Evolutionary conservation across 106 monocot species (phyloP).

Genomic region (Phalaenopsis equestris): DNA sequence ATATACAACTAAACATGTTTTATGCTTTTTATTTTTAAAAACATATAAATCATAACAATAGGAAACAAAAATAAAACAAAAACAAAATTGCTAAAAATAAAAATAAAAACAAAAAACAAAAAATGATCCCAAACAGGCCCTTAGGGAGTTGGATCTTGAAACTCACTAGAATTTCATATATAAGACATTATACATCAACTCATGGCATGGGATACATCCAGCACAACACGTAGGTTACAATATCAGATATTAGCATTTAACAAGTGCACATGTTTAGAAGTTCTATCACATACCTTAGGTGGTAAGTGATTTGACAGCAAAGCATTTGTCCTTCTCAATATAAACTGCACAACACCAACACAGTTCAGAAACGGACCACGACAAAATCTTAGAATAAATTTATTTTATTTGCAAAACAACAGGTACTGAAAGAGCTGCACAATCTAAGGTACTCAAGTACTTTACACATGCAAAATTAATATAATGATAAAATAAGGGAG

Average conservation of each 20-base stretch:
- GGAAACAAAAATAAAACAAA: too few species aligned
- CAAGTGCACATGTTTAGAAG: background rate
- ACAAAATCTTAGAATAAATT: background rate
- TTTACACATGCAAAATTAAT: background rate
- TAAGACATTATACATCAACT: too few species aligned
- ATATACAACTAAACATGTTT: too few species aligned
- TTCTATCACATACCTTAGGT: constrained; percentile 65
- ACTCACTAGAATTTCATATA: background rate
- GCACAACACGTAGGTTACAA: background rate
- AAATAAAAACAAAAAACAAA: too few species aligned
- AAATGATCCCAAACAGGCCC: too few species aligned
- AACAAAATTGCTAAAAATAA: too few species aligned
- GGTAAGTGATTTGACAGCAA: constrained; percentile 97
- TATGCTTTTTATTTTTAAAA: too few species aligned
- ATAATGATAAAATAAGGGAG: background rate
- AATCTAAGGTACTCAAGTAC: background rate
- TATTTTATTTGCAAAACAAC: background rate
- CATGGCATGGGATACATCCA: too few species aligned
- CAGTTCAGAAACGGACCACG: background rate
- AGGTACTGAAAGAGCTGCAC: background rate
- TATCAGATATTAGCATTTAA: background rate
- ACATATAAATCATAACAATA: too few species aligned
- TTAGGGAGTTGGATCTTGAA: background rate
- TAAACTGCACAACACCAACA: constrained; percentile 53
- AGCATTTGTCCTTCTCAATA: constrained; percentile 95